phyloP scores from a whole-genome alignment of 2,329 filamentous ascomycete species.

The Huntiella bhutanensis region DNA sequence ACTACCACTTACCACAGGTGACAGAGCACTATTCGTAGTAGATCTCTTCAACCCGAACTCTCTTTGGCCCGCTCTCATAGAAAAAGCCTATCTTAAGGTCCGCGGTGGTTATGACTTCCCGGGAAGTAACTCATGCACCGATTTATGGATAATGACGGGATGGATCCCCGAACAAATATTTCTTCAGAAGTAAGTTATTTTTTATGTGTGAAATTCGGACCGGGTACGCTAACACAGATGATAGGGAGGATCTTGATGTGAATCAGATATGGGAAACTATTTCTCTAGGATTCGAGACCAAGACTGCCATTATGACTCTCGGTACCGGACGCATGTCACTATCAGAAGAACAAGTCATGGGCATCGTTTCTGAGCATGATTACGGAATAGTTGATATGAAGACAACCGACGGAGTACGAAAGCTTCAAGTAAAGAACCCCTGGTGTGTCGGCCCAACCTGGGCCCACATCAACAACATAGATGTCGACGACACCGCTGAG shows the following conservation, averaged over 20 bases:
- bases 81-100: slow-evolving; percentile 93
- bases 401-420: slow-evolving; percentile 35
- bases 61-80: slow-evolving; percentile 79
- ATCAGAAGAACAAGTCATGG: slow-evolving; percentile 60
- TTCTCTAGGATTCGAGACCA: slow-evolving; percentile 51
- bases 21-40: slow-evolving; percentile 66
- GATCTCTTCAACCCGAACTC: slow-evolving; percentile 66
- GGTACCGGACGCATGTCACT: slow-evolving; percentile 69
- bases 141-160: slow-evolving; percentile 78
- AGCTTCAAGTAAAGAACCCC: slow-evolving; percentile 81
- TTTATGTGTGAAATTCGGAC: not conserved
- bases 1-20: slow-evolving; percentile 57
- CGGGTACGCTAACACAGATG: not conserved
- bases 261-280: slow-evolving; percentile 63
- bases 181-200: slow-evolving; percentile 43
- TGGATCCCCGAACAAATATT: slow-evolving; percentile 97
- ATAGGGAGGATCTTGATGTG: slow-evolving; percentile 57
- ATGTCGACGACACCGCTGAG: slow-evolving; percentile 11
- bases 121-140: slow-evolving; percentile 89
- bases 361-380: slow-evolving; percentile 77
- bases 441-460: slow-evolving; percentile 53
- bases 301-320: slow-evolving; percentile 72
- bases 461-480: not conserved
- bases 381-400: slow-evolving; percentile 79
- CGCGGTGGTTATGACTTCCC: slow-evolving; percentile 94